Percentiles rank a stretch among this genome's conserved stretches.
Evolutionary conservation across 345 rosid genomes (phyloP).

Genomic region (Brassica nigra): DNA sequence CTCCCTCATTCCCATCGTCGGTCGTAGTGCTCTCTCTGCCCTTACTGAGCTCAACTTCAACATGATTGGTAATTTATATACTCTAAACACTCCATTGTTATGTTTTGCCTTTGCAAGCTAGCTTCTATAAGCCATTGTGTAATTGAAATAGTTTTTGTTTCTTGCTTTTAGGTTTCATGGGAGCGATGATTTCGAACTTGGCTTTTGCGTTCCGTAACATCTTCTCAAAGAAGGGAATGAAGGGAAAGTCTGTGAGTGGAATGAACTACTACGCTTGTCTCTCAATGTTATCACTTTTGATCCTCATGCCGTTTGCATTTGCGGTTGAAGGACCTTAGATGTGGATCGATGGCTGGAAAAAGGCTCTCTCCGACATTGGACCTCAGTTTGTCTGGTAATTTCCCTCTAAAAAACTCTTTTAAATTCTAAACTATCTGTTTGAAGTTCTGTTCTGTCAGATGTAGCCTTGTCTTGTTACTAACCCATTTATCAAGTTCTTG

Average conservation of each 20-base stretch:
- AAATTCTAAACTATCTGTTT: neutral
- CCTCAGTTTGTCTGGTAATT: slow-evolving; percentile 81
- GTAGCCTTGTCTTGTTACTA: slow-evolving; percentile 28
- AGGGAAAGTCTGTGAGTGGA: slow-evolving; percentile 95
- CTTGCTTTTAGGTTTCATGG: slow-evolving; percentile 81
- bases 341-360: slow-evolving; percentile 87
- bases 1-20: slow-evolving; percentile 86
- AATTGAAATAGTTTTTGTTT: slow-evolving; percentile 3
- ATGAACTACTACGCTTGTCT: slow-evolving; percentile 99
- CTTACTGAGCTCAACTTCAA: slow-evolving; percentile 95
- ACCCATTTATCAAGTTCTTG: slow-evolving; percentile 32
- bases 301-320: slow-evolving; percentile 91
- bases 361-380: slow-evolving; percentile 73
- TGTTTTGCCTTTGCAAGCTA: neutral
- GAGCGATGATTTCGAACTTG: slow-evolving; percentile 55
- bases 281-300: slow-evolving; percentile 77
- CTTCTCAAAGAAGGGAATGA: slow-evolving; percentile 93
- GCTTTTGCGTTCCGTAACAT: slow-evolving; percentile 91
- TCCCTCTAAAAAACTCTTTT: neutral
- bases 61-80: slow-evolving; percentile 66
- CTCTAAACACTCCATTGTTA: neutral
- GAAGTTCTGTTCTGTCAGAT: no score
- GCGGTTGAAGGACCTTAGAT: slow-evolving; percentile 97
- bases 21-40: slow-evolving; percentile 46
- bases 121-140: neutral